Evolutionary conservation across 2,329 filamentous ascomycete genomes (phyloP).

Genomic region (Epichloe hybrida): DNA sequence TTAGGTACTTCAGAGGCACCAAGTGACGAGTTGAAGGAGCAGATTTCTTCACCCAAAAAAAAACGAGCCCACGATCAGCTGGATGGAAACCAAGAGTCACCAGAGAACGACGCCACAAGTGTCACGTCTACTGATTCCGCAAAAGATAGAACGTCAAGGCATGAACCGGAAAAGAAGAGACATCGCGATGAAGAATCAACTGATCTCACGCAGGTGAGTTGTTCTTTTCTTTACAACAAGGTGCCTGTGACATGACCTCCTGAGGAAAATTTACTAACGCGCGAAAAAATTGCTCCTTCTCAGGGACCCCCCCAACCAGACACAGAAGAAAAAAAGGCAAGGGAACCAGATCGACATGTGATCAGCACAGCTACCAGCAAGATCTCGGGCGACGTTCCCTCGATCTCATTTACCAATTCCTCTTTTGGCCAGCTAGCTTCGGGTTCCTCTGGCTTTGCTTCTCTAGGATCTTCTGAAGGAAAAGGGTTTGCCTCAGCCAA

Average conservation of each 20-base stretch:
- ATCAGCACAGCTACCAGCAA: not conserved
- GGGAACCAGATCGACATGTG: not conserved
- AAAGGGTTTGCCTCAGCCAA: constrained; percentile 37
- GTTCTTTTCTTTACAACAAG: not conserved
- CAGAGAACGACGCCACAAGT: constrained; percentile 30
- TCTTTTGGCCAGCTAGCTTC: constrained; percentile 53
- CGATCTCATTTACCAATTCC: constrained; percentile 53
- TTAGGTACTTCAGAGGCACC: constrained; percentile 19
- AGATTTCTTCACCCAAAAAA: constrained; percentile 49
- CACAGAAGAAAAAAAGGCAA: not conserved
- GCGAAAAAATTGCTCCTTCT: not conserved
- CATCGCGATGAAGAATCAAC: constrained; percentile 37
- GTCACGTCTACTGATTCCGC: constrained; percentile 29
- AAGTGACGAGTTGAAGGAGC: constrained; percentile 30
- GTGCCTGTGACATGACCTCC: not conserved
- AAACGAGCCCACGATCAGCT: constrained; percentile 49
- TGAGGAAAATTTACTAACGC: not conserved
- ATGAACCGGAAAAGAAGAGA: constrained; percentile 53
- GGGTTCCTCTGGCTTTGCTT: constrained; percentile 51
- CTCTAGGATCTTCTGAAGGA: constrained; percentile 33
- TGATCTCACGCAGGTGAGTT: constrained; percentile 21
- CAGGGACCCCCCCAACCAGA: not conserved
- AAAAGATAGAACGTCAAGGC: constrained; percentile 31
- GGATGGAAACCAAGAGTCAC: constrained; percentile 32
- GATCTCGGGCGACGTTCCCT: constrained; percentile 28